Conservation (phyloP, 805 yeast genomes). For the Candida argentea region DNA sequence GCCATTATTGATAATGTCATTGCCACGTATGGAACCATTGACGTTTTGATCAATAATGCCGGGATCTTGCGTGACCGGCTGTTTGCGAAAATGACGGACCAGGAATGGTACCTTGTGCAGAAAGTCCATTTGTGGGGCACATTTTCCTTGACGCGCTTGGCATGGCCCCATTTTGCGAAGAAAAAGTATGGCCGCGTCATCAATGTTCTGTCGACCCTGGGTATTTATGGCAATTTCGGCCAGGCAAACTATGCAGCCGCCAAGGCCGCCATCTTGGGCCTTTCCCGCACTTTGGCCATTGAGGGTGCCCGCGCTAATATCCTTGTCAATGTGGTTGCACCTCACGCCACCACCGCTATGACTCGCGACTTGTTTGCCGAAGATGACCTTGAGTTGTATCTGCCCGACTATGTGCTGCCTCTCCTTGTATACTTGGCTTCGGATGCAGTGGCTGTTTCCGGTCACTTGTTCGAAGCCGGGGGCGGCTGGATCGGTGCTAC, state of each 20-base stretch:
- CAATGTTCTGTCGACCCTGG: slow-evolving; percentile 91
- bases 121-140: slow-evolving; percentile 80
- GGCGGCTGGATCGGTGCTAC: slow-evolving; percentile 96
- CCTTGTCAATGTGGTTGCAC: slow-evolving; percentile 77
- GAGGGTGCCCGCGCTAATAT: slow-evolving; percentile 82
- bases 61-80: slow-evolving; percentile 90
- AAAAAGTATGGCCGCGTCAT: slow-evolving; percentile 75
- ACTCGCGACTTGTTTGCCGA: slow-evolving; percentile 77
- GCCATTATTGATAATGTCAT: slow-evolving; percentile 71
- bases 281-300: slow-evolving; percentile 76
- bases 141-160: slow-evolving; percentile 71
- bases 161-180: slow-evolving; percentile 82
- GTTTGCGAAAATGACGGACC: slow-evolving; percentile 72
- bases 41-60: slow-evolving; percentile 84
- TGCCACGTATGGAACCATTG: slow-evolving; percentile 70
- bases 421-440: slow-evolving; percentile 71
- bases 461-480: slow-evolving; percentile 84
- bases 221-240: slow-evolving; percentile 95
- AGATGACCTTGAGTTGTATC: slow-evolving; percentile 72
- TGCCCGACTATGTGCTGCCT: slow-evolving; percentile 87
- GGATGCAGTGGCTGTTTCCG: slow-evolving; percentile 61
- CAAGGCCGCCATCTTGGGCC: slow-evolving; percentile 78
- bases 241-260: slow-evolving; percentile 96
- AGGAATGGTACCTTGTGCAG: slow-evolving; percentile 73
- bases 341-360: slow-evolving; percentile 98